These are phyloP conservation scores for Viola odorata DNA, from an alignment of 345 rosid species.

Conservation along the genomic window DNA sequence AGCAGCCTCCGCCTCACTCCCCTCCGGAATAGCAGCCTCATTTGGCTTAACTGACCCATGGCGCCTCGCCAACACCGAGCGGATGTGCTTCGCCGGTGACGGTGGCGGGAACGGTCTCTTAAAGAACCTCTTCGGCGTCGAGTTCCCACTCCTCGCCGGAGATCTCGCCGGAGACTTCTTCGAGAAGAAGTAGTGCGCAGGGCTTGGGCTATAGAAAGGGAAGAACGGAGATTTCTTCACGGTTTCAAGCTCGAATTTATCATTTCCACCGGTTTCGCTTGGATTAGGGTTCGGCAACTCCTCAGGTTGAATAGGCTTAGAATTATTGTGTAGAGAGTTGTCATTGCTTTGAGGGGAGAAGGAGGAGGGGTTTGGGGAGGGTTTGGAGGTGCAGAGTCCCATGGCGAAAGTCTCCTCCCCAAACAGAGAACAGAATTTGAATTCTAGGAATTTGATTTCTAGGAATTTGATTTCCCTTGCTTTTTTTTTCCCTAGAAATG, in stretches of 20 bases:
- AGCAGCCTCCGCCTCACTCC: constrained; percentile 46
- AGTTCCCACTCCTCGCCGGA: constrained; percentile 51
- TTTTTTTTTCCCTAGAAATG: no score
- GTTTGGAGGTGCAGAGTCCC: constrained; percentile 79
- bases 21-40: constrained; percentile 37
- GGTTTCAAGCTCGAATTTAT: constrained; percentile 16
- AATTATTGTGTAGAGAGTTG: constrained; percentile 3
- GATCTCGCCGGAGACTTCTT: constrained; percentile 85
- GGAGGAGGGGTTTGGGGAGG: constrained; percentile 46
- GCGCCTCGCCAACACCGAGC: constrained; percentile 66
- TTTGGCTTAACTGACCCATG: constrained; percentile 31
- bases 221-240: constrained; percentile 64
- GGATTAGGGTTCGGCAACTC: constrained; percentile 13
- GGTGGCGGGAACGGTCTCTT: constrained; percentile 84
- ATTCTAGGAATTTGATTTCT: background rate
- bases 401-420: constrained; percentile 33
- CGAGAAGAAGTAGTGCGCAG: constrained; percentile 73
- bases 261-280: constrained; percentile 13
- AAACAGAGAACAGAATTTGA: constrained; percentile 10
- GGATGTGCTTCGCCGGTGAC: constrained; percentile 99
- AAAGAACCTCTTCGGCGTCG: constrained; percentile 82
- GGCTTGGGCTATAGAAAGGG: constrained; percentile 88
- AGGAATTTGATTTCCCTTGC: no score
- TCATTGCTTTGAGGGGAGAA: constrained; percentile 16
- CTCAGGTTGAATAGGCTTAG: constrained; percentile 26